Conservation (phyloP, 352 stramenopile species). For the Globisporangium okanoganense region DNA sequence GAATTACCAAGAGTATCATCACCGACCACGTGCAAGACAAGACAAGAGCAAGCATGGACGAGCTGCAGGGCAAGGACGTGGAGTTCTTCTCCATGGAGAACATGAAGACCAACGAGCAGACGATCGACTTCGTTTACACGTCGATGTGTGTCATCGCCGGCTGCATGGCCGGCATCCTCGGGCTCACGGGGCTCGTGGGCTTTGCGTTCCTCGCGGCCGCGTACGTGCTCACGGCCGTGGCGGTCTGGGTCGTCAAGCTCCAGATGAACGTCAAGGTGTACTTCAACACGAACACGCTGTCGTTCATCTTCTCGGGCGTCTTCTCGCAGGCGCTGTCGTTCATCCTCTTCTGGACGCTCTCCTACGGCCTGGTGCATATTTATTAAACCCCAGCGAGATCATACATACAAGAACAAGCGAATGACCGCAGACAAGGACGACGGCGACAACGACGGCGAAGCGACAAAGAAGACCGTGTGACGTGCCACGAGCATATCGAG, state of each 20-base stretch:
- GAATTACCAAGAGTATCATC: not conserved
- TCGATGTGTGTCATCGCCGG: conserved; percentile 82
- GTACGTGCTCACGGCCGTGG: conserved; percentile 64
- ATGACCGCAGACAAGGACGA: not conserved
- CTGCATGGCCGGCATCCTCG: conserved; percentile 77
- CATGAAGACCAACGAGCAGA: conserved; percentile 78
- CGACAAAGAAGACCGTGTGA: not conserved
- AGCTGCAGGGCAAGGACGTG: conserved; percentile 62
- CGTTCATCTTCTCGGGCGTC: conserved; percentile 71
- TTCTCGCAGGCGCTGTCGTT: conserved; percentile 79
- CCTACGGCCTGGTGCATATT: conserved; percentile 88
- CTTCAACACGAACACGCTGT: conserved; percentile 67
- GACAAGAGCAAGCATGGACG: conserved; percentile 40
- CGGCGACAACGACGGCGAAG: not conserved
- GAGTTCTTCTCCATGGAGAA: conserved; percentile 89
- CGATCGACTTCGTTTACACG: conserved; percentile 76
- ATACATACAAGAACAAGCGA: not conserved
- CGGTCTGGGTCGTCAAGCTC: conserved; percentile 74
- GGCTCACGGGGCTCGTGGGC: conserved; percentile 66
- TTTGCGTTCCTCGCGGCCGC: conserved; percentile 68
- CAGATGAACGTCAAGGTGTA: conserved; percentile 70
- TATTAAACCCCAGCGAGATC: conserved; percentile 43
- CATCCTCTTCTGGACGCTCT: conserved; percentile 88
- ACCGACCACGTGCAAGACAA: not conserved
- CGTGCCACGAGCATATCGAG: too few species aligned